phyloP scores from a whole-genome alignment of 257 asterid species.

The Petunia axillaris region DNA sequence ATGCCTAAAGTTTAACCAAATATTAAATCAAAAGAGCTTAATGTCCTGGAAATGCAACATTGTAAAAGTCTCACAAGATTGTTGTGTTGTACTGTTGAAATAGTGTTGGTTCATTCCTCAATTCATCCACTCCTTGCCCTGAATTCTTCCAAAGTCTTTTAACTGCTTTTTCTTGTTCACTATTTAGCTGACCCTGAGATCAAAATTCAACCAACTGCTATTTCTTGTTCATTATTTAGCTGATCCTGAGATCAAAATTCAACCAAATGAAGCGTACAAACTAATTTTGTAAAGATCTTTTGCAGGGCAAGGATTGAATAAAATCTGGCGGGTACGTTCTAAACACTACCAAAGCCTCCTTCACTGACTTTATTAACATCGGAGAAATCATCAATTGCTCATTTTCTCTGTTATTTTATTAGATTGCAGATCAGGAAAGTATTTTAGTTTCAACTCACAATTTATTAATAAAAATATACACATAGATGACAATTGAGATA shows the following conservation, averaged over 20 bases:
- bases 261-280: background rate
- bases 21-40: too few relatives aligned
- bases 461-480: too few relatives aligned
- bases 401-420: too few relatives aligned
- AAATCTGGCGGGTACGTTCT: slow-evolving; percentile 22
- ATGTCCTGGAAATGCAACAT: background rate
- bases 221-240: slow-evolving; percentile 22
- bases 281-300: too few relatives aligned
- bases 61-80: slow-evolving; percentile 36
- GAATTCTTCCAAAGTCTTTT: slow-evolving; percentile 35
- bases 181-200: slow-evolving; percentile 28
- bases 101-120: slow-evolving; percentile 32
- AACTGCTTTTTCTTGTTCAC: slow-evolving; percentile 26
- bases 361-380: slow-evolving; percentile 33
- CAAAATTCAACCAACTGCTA: slow-evolving; percentile 22
- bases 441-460: too few relatives aligned
- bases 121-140: slow-evolving; percentile 34
- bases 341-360: slow-evolving; percentile 38
- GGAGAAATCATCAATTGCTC: slow-evolving; percentile 27
- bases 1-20: too few relatives aligned
- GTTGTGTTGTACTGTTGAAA: slow-evolving; percentile 36
- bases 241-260: slow-evolving; percentile 23
- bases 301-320: background rate
- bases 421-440: too few relatives aligned
- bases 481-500: too few relatives aligned